Base-by-base conservation (phyloP, 768 basidiomycete species). In the Lactifluus piperatus region DNA sequence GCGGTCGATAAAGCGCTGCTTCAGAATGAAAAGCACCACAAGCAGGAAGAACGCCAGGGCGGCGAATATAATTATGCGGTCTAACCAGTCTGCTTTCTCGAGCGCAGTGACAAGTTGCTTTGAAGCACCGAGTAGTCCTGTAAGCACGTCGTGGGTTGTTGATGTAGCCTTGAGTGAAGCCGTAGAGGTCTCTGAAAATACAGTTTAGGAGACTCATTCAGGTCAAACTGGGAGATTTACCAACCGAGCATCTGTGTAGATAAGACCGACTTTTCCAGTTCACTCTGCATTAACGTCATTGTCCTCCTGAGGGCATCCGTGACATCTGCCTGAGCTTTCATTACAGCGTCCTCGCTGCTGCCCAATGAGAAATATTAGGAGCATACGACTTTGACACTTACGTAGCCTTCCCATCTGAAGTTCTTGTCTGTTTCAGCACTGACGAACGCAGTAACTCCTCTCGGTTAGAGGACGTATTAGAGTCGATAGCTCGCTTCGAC, bases 71-170 rank as follows among this genome's bases (percentile, higher is more conserved):
- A 98, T 74, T 29, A 97, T 70, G 6, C 94, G 86, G 75, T 99
- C 97, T 20, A 94, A 75, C 83, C 89, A 86, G 75, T 98, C 94
- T 16, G 93, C 81, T 60, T 86, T 86, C 72, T 97, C 91, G 49
- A 99, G 83, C 0, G 86, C 83, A 14, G 86, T 89, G 64, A 98
- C 84, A 62, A 99, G 82, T 27, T 86, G 80, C 66, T 88, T 88
- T 2, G 94, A 95, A 46, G 87, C 84, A 51, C 77, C 75, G 69
- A 97, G 82, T 56, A 94, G 69, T 52, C 77, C 76, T 36, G 78
- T 79, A 59, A 95, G 83, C 4, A 77, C 77, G 67, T 92, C 88
- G 66, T 97, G 93, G 13, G 86, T 81, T 8, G 78, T 72, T 0
- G 87, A 86, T 0, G 94, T 83, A 3, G 86, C 81, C 7, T 78